Conservation (phyloP, 257 asterid species). For the Ophiorrhiza pumila region DNA sequence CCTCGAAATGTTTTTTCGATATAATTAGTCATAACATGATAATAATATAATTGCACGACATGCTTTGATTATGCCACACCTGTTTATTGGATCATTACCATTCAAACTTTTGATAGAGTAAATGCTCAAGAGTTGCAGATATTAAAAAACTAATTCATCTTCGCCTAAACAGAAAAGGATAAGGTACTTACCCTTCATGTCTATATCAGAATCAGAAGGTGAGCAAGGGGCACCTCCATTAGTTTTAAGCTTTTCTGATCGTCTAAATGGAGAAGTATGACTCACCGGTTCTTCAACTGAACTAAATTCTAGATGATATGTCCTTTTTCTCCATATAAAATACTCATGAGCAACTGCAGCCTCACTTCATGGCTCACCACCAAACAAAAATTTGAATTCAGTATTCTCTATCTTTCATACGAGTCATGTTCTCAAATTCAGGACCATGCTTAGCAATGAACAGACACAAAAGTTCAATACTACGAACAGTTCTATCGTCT, state of each 20-base stretch:
- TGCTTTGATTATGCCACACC: too few species aligned
- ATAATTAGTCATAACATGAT: too few species aligned
- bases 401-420: slow-evolving; percentile 20
- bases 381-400: slow-evolving; percentile 24
- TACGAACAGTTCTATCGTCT: slow-evolving; percentile 27
- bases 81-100: too few species aligned
- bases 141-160: too few species aligned
- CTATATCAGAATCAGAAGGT: slow-evolving; percentile 81
- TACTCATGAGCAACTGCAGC: slow-evolving; percentile 32
- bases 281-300: not conserved
- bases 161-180: not conserved
- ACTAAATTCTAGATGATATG: slow-evolving; percentile 7
- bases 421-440: slow-evolving; percentile 23
- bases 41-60: too few species aligned
- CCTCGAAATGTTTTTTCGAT: too few species aligned
- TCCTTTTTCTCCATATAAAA: slow-evolving; percentile 22
- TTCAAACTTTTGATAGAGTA: too few species aligned
- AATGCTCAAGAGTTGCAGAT: too few species aligned
- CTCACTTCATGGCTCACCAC: slow-evolving; percentile 31
- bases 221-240: slow-evolving; percentile 31
- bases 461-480: slow-evolving; percentile 30
- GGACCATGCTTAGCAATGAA: slow-evolving; percentile 31
- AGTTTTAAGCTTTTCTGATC: slow-evolving; percentile 7
- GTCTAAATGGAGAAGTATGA: slow-evolving; percentile 11
- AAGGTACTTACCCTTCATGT: slow-evolving; percentile 75